phyloP scores from a whole-genome alignment of 176 grass and related monocot genomes.

The Aegilops sharonensis region DNA sequence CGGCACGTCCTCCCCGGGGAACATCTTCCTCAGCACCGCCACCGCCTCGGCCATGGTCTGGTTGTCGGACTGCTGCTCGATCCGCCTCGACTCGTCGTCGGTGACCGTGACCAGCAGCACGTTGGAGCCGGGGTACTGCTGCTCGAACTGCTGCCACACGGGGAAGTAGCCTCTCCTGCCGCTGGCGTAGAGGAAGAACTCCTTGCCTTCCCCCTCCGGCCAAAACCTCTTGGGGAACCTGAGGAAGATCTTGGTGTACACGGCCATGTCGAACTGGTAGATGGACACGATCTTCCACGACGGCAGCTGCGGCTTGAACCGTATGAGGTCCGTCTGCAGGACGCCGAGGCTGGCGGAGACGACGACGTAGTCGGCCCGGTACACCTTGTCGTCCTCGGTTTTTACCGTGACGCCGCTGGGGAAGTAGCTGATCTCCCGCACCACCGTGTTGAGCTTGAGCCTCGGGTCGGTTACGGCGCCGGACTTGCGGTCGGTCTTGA shows the following conservation, averaged over 20 bases:
- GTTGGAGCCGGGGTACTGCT: constrained; percentile 44
- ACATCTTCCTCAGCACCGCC: constrained; percentile 51
- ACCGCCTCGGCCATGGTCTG: constrained; percentile 49
- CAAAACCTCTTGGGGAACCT: constrained; percentile 60
- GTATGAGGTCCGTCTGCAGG: constrained; percentile 57
- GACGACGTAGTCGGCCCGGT: constrained; percentile 49
- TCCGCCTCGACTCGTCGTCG: constrained; percentile 61
- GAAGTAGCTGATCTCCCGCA: constrained; percentile 36
- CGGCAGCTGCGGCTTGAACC: constrained; percentile 48
- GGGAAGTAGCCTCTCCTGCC: constrained; percentile 59
- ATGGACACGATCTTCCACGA: constrained; percentile 43
- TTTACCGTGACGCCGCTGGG: neutral
- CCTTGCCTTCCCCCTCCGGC: constrained; percentile 41
- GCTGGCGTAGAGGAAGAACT: constrained; percentile 63
- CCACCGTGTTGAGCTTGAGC: constrained; percentile 39
- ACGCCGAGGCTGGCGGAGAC: constrained; percentile 59
- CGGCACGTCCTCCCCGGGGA: constrained; percentile 34
- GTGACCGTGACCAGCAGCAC: constrained; percentile 63
- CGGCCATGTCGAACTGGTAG: constrained; percentile 61
- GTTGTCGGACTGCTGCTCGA: constrained; percentile 56
- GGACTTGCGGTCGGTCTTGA: constrained; percentile 4
- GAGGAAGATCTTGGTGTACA: constrained; percentile 79
- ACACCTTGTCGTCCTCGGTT: constrained; percentile 47
- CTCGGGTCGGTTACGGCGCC: constrained; percentile 39
- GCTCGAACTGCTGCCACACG: constrained; percentile 58